Percentiles rank a stretch among this genome's conserved stretches.
Evolutionary conservation across 495 filamentous ascomycete species (phyloP).

Genomic region (Annulohypoxylon bovei): DNA sequence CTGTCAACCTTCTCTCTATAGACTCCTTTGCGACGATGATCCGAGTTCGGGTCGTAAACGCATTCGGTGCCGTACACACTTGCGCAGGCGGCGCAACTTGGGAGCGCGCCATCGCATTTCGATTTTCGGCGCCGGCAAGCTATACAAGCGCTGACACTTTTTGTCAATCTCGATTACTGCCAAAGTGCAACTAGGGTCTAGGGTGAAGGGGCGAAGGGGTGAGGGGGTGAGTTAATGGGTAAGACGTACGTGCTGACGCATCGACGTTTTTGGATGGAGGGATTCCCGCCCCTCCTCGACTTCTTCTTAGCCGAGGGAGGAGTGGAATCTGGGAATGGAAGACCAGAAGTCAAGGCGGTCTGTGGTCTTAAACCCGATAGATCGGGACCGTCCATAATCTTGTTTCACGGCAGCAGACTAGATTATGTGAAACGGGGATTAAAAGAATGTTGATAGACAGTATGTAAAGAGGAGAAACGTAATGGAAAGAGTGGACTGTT

Average conservation of each 20-base stretch:
- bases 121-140: slow-evolving; percentile 91
- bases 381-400: slow-evolving; percentile 37
- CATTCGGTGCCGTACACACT: slow-evolving; percentile 95
- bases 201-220: too few species aligned
- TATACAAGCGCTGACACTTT: slow-evolving; percentile 72
- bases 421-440: slow-evolving; percentile 18
- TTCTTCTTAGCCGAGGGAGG: slow-evolving; percentile 58
- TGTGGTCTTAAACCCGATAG: slow-evolving; percentile 34
- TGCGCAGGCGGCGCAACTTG: slow-evolving; percentile 92
- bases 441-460: neutral
- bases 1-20: slow-evolving; percentile 95
- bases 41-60: slow-evolving; percentile 94
- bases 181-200: neutral
- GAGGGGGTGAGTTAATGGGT: neutral
- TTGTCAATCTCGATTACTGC: slow-evolving; percentile 16
- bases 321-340: slow-evolving; percentile 28
- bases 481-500: slow-evolving; percentile 30
- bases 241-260: slow-evolving; percentile 80
- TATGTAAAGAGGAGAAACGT: slow-evolving; percentile 30
- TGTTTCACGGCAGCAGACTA: slow-evolving; percentile 20
- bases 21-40: slow-evolving; percentile 94
- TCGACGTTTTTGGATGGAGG: slow-evolving; percentile 74
- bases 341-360: slow-evolving; percentile 18
- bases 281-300: slow-evolving; percentile 57
- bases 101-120: slow-evolving; percentile 94